Evolutionary conservation across 768 basidiomycete species (phyloP).

Genomic region (Chiua virens): DNA sequence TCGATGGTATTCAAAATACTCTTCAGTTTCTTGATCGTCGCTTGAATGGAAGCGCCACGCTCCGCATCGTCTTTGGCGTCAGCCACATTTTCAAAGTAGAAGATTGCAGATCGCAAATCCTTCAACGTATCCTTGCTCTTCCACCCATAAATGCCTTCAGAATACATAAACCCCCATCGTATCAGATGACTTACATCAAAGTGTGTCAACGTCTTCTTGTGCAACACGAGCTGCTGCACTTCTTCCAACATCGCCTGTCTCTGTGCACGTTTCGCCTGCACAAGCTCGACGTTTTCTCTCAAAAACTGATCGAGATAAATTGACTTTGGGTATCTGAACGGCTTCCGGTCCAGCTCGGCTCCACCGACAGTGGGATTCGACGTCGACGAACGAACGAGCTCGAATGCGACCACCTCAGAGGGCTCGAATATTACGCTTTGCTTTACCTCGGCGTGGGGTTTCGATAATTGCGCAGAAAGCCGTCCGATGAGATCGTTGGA

Average conservation of each 20-base stretch:
- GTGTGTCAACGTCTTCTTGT: conserved; percentile 48
- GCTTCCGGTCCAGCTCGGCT: conserved; percentile 26
- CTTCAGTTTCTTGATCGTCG: conserved; percentile 51
- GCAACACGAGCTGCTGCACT: conserved; percentile 44
- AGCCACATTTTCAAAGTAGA: conserved; percentile 74
- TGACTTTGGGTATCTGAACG: conserved; percentile 60
- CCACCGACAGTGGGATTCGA: conserved; percentile 11
- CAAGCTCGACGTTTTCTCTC: conserved; percentile 50
- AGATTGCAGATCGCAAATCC: conserved; percentile 57
- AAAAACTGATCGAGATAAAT: conserved; percentile 77
- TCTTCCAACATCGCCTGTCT: conserved; percentile 45
- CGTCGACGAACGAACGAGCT: conserved; percentile 36
- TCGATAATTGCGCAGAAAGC: conserved; percentile 36
- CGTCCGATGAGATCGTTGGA: conserved; percentile 60
- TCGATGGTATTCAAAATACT: conserved; percentile 52
- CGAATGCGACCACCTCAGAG: conserved; percentile 64
- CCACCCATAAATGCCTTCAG: conserved; percentile 6
- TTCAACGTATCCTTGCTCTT: conserved; percentile 65
- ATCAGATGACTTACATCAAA: conserved; percentile 50
- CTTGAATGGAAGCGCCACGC: conserved; percentile 44
- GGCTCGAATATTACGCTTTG: conserved; percentile 63
- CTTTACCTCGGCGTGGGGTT: conserved; percentile 25
- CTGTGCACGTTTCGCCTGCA: conserved; percentile 34
- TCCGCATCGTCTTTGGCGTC: conserved; percentile 44
- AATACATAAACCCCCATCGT: neutral